Base-by-base conservation (phyloP, 2,329 filamentous ascomycete genomes). In the Microcyclospora pomicola region DNA sequence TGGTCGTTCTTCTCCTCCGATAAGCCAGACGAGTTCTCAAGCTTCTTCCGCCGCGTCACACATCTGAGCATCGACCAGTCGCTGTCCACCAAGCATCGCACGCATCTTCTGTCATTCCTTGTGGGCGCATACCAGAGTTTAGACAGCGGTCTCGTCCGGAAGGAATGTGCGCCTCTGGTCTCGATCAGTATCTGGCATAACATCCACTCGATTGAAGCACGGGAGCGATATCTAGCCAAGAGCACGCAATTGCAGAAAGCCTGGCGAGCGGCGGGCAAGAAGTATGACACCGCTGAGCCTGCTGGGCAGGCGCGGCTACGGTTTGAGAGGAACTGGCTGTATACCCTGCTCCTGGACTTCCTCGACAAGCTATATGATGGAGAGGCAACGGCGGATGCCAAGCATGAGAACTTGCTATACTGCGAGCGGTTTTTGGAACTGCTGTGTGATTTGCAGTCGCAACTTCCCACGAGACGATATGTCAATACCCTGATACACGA, bases 101-200 rank as follows among this genome's bases (percentile, higher is more conserved):
- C 81, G 7, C 79, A 93, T 37, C 73, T 96, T n/a, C 67, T 98
- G 15, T 81, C 75, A 15, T 96, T 96, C 60, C 71, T 96, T 44
- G 92, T 93, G 36, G 76, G 80, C 48, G 83, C 88, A 28, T 98
- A 95, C 56, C 87, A 96, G 59, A 95, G 86, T 34, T 69, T 98
- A 27, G 92, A 98, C 58, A 87, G 78, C 55, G 73, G 75, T 29
- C 73, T 93, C 39, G 82, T 98, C 35, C 79, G 91, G 45, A 96
- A 95, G 59, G 91, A 98, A 66, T 96, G 91, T 60, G 91, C 88
- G 6, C 85, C 92, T 2, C 67, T 98, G 36, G 88, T 98, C 14
- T 91, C 86, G 10, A 94, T 98, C 50, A 80, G 83, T 1, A 85
- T 91, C 51, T 98, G 91, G 91, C 84, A 96, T 53, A 92, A 94